Evolutionary conservation across 768 basidiomycete species (phyloP).

Genomic region (Trametes villosa): DNA sequence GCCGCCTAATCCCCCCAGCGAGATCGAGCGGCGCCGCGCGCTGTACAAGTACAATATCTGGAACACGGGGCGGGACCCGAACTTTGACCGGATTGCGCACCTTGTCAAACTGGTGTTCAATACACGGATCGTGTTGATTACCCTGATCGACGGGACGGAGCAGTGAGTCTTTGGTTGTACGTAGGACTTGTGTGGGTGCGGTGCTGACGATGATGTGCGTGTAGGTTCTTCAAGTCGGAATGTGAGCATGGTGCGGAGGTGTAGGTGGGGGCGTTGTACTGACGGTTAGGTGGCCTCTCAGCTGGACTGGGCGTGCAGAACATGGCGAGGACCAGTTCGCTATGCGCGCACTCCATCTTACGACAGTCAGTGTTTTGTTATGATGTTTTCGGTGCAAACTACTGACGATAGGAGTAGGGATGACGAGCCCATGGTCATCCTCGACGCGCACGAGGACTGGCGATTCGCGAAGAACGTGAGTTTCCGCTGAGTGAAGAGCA

Average conservation of each 20-base stretch:
- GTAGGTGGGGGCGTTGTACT: too few relatives aligned
- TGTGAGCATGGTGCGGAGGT: too few relatives aligned
- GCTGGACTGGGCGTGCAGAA: conserved; percentile 51
- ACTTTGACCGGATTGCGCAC: conserved; percentile 94
- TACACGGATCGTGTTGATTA: conserved; percentile 83
- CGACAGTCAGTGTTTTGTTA: conserved; percentile 56
- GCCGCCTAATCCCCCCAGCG: conserved; percentile 85
- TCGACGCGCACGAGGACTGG: conserved; percentile 85
- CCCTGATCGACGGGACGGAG: conserved; percentile 79
- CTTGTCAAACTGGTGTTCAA: conserved; percentile 92
- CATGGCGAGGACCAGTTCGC: conserved; percentile 62
- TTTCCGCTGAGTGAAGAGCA: background rate
- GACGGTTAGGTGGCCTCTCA: conserved; percentile 30
- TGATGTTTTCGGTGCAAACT: background rate
- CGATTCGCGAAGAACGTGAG: conserved; percentile 83
- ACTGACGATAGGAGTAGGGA: conserved; percentile 46
- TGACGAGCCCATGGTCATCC: conserved; percentile 85
- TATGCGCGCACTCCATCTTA: conserved; percentile 84
- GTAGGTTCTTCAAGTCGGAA: conserved; percentile 94
- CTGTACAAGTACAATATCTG: conserved; percentile 90
- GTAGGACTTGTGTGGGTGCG: too few relatives aligned
- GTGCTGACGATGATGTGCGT: too few relatives aligned
- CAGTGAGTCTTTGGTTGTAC: too few relatives aligned
- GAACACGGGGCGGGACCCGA: conserved; percentile 82
- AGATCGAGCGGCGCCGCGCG: conserved; percentile 79